Percentiles rank a stretch among this genome's conserved stretches.
Evolutionary conservation across 208 protist species (phyloP).

Genomic region (Spongospora subterranea): DNA sequence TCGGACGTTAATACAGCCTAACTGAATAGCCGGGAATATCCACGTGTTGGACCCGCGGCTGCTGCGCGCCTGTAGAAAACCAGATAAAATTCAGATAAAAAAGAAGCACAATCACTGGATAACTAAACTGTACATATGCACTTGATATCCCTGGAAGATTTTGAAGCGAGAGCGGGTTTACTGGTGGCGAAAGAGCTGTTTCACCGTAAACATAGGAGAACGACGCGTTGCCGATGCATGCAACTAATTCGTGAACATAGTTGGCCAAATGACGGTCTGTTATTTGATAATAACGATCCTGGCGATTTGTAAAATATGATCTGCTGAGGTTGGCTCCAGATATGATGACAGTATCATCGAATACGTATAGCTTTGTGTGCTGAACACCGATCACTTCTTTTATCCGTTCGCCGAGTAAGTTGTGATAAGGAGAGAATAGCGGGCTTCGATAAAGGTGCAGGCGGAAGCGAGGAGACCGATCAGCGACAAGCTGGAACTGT

Average conservation of each 20-base stretch:
- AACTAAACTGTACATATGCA: no score
- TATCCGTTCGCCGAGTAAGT: neutral
- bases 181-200: neutral
- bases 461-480: neutral
- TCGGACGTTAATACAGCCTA: neutral
- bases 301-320: conserved; percentile 5
- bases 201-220: neutral
- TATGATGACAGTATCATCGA: conserved; percentile 49
- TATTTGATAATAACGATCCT: neutral
- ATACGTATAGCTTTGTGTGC: conserved; percentile 40
- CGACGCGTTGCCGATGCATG: neutral
- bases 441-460: conserved; percentile 25
- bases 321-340: conserved; percentile 2
- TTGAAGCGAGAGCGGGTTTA: neutral
- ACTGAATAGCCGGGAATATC: conserved; percentile 36
- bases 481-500: neutral
- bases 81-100: no score
- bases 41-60: no score
- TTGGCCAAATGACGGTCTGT: neutral
- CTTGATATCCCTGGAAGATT: conserved; percentile 2
- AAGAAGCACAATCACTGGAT: no score
- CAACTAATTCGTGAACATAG: neutral
- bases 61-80: no score
- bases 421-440: neutral
- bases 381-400: conserved; percentile 37